Evolutionary conservation across 2,329 filamentous ascomycete genomes (phyloP), one percentile per base, ranked within the genome.

Genomic region (Fulvia fulva): DNA sequence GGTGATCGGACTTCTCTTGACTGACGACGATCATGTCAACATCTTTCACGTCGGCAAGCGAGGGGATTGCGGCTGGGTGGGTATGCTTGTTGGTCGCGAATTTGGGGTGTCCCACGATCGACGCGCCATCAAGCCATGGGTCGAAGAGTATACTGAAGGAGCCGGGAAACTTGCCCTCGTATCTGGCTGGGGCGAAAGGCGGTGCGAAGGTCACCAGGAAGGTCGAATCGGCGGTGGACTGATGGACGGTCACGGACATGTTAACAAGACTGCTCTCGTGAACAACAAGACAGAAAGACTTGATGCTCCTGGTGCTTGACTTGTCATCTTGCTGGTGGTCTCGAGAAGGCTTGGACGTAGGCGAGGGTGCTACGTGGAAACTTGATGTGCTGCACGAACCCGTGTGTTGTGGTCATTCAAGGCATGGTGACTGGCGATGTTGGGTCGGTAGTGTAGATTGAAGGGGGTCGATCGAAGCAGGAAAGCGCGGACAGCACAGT

Each of bases 91-190:
- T 81, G 41, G 79, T 80, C 21, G 85, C 85, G 71, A 89, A 85
- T 67, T 78, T 80, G 26, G 82, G 77, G 66, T 84, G 83, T 65
- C 83, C 78, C 61, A 87, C 81, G 54, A 81, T 82, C 11, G 84
- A 84, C 3, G 81, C 75, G 0, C 85, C 85, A 11, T 78, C 77
- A 30, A 90, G 78, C 85, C 87, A 90, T 3, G 89, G 88, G 70
- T 92, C 88, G 52, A 91, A 73, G 43, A 91, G 79, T 54, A 91
- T 81, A 16, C 82, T 85, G 71, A 87, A 90, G 3, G 81, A 79
- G 52, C 77, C 77, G 12, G 78, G 77, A 28, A 75, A 74, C 45
- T 71, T 67, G 57, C 67, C 70, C 51, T 70, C 75, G 57, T 73
- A 72, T 21, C 72, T 65, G 45, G 72, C 65, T 56, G 77, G 70